Base-by-base conservation (phyloP, 441 rosid species). In the Jatropha multifida region DNA sequence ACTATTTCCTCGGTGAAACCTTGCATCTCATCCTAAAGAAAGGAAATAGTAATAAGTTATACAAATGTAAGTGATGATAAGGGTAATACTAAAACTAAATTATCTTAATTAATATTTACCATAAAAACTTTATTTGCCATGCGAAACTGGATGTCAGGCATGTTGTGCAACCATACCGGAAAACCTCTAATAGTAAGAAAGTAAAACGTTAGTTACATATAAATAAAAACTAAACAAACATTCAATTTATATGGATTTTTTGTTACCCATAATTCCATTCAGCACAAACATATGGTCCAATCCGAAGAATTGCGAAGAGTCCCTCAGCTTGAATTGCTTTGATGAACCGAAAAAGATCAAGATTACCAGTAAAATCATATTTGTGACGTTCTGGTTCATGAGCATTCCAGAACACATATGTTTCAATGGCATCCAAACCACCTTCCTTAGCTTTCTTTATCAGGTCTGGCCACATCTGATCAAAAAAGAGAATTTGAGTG, bases 101-200 rank as follows among this genome's bases (percentile, higher is more conserved):
- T 1, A 32, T 32, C 32, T 32, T 32, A 32, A 32, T 32, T 32
- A 32, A 32, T 1, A 2, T 32, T 32, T 32, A 32, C 32, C 93
- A 90, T 91, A 83, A 86, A 94, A 27, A 93, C 92, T 72, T 82
- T 85, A 68, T 82, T 92, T 74, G 89, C 85, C 1, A 90, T 78
- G 46, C 98, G 89, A 80, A 94, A 83, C 69, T 87, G 84, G 7
- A 89, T 85, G 65, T 90, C 95, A 9, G 90, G 95, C 32, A 92
- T 81, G 65, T 86, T 90, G 73, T 92, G 97, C 73, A 94, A 71
- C 97, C 98, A 92, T 56, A 89, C 86, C 0, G 98, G 97, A 42
- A 94, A 82, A 6, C 97, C 97, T 70, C 97, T 92, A 48, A 75
- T 48, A 4, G 2, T 46, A 81, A 80, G 27, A 73, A 13, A 62